Evolutionary conservation across 495 filamentous ascomycete species (phyloP).

Genomic region (Talaromyces thailandensis): DNA sequence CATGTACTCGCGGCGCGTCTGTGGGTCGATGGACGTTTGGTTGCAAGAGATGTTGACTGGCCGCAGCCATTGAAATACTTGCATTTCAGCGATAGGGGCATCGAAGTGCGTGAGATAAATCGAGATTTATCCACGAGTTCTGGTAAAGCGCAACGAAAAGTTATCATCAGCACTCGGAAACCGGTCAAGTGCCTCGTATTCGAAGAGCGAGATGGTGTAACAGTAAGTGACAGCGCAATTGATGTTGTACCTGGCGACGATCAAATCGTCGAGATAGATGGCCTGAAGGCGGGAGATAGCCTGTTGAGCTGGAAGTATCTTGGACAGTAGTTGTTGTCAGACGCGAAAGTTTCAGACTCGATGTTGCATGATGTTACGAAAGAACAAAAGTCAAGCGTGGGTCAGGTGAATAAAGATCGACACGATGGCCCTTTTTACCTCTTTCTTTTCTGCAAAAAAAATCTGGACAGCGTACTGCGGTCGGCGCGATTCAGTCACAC

Average conservation of each 20-base stretch:
- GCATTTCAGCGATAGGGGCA: constrained; percentile 44
- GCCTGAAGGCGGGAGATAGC: not conserved
- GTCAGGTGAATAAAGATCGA: no score
- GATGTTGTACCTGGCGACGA: constrained; percentile 41
- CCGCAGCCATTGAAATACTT: constrained; percentile 89
- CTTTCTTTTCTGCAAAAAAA: not conserved
- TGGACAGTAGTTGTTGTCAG: not conserved
- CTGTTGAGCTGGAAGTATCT: not conserved
- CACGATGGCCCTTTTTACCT: not conserved
- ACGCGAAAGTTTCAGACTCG: not conserved
- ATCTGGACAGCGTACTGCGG: not conserved
- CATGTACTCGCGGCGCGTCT: constrained; percentile 45
- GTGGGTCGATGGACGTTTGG: constrained; percentile 51
- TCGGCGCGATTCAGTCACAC: not conserved
- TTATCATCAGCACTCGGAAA: constrained; percentile 18
- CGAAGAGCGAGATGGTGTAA: constrained; percentile 30
- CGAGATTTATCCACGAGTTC: not conserved
- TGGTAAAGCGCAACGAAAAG: not conserved
- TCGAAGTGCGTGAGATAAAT: constrained; percentile 13
- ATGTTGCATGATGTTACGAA: not conserved
- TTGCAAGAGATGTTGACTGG: constrained; percentile 82
- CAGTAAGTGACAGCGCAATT: constrained; percentile 33
- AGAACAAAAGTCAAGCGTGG: no score
- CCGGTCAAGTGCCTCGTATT: constrained; percentile 35
- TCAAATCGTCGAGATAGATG: constrained; percentile 10